Evolutionary conservation across 1,284 basidiomycete species (phyloP).

Genomic region (Trichosporon ovoides): DNA sequence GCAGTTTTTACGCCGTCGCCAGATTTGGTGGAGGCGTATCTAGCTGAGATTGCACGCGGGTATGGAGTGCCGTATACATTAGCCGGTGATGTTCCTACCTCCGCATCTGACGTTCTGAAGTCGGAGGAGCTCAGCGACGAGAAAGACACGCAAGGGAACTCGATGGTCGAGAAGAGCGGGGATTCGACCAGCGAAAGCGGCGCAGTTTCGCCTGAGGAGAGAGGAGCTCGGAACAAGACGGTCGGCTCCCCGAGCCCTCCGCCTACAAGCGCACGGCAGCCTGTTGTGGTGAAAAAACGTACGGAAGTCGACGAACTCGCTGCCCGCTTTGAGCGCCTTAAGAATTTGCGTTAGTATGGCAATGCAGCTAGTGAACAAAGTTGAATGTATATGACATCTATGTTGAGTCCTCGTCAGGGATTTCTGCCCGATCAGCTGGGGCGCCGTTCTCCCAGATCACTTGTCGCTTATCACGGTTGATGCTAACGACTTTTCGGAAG

Average conservation of each 20-base stretch:
- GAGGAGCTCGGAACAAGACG: not conserved
- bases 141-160: constrained; percentile 10
- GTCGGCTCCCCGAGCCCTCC: not conserved
- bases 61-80: constrained; percentile 68
- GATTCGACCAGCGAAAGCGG: constrained; percentile 9
- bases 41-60: constrained; percentile 78
- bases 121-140: not conserved
- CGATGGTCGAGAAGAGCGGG: constrained; percentile 12
- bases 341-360: constrained; percentile 28
- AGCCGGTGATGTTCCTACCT: not conserved
- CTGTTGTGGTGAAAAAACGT: constrained; percentile 26
- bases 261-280: not conserved
- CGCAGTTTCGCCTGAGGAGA: not conserved
- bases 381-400: not conserved
- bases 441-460: constrained; percentile 40
- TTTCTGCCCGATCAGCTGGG: constrained; percentile 23
- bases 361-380: not conserved
- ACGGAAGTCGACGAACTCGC: constrained; percentile 43
- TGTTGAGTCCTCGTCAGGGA: not conserved
- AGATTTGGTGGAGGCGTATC: constrained; percentile 78
- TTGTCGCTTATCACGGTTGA: constrained; percentile 22
- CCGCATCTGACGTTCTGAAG: not conserved
- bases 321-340: constrained; percentile 39
- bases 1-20: constrained; percentile 62
- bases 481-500: constrained; percentile 38